A percentile compares a stretch with the other conserved stretches of the same genome.
phyloP scores from a whole-genome alignment of 2,329 filamentous ascomycete species.

The Aureobasidium melanogenum region DNA sequence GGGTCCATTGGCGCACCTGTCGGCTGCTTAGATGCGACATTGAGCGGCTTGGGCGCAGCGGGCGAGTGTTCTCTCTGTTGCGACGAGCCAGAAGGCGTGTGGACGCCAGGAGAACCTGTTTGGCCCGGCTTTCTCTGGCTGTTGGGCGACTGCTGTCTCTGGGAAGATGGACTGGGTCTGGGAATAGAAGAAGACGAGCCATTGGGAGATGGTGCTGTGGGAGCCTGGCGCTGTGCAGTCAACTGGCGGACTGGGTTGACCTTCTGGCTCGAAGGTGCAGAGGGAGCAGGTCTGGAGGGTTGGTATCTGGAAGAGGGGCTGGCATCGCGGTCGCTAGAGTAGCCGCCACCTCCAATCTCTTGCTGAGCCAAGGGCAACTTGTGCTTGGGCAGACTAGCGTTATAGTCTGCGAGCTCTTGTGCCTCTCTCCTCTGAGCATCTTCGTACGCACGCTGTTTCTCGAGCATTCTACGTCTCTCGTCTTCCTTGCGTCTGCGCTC shows the following conservation, averaged over 20 bases:
- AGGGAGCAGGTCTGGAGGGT: constrained; percentile 70
- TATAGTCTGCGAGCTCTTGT: constrained; percentile 65
- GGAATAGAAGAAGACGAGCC: constrained; percentile 16
- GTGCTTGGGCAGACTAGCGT: constrained; percentile 76
- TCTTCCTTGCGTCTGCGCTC: constrained; percentile 32
- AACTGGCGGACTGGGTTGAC: constrained; percentile 41
- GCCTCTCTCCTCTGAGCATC: constrained; percentile 53
- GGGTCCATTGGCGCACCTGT: constrained; percentile 50
- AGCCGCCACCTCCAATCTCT: constrained; percentile 60
- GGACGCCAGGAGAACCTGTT: background rate
- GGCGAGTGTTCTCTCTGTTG: constrained; percentile 20
- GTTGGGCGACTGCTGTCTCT: constrained; percentile 22
- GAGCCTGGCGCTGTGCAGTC: constrained; percentile 71
- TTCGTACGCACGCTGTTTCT: constrained; percentile 28
- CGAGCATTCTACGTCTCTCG: constrained; percentile 30
- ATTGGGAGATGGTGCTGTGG: constrained; percentile 53
- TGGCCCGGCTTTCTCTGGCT: constrained; percentile 23
- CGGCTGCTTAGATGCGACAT: constrained; percentile 39
- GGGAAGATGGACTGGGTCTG: constrained; percentile 19
- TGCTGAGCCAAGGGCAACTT: constrained; percentile 78
- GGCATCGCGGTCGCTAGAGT: constrained; percentile 39
- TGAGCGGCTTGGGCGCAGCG: constrained; percentile 42
- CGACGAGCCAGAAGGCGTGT: constrained; percentile 10
- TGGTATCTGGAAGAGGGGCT: constrained; percentile 63
- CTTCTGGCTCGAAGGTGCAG: constrained; percentile 49